Evolutionary conservation across 148 eudicot species (phyloP), one percentile per base, ranked within the genome.

Genomic region (Rhododendron vialii): DNA sequence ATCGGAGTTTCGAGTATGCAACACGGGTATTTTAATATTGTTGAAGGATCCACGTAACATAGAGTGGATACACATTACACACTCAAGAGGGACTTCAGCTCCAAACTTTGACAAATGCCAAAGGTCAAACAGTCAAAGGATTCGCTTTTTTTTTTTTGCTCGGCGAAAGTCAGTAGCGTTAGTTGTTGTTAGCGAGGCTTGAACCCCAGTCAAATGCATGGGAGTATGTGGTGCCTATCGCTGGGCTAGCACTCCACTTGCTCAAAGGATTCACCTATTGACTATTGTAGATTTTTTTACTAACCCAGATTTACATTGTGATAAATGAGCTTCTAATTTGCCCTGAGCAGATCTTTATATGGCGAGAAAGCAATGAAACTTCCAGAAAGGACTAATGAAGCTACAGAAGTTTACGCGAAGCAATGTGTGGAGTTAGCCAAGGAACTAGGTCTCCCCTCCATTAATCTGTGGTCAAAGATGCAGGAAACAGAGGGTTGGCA

Each of bases 401-500:
- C 81, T 20, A 59, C 99, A 1, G 96, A 93, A 87, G 76, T 73
- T 15, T 96, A 96, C 84, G 96, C 98, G 28, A 88, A 89, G 69
- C 83, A 84, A 78, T 96, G 98, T 86, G 86, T 93, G 81, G 91
- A 91, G 75, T 84, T 96, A 85, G 98, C 96, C 82, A 87, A 90
- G 87, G 98, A 96, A 89, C 87, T 94, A 41, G 92, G 92, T 85
- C 17, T 96, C 47, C 92, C 94, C 80, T 94, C 88, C 36, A 89
- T 96, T 82, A 86, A 95, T 91, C 88, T 96, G 59, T 96, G 99
- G 99, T 92, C 98, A 86, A 96, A 93, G 93, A 95, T 95, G 98
- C 99, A 94, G 86, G 95, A 94, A 89, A 93, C 93, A 17, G 91
- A 93, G 33, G 93, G 93, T 87, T 96, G 99, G 99, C 96, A 93